Conservation (phyloP, 2,329 filamentous ascomycete genomes). For the Epichloe elymi region DNA sequence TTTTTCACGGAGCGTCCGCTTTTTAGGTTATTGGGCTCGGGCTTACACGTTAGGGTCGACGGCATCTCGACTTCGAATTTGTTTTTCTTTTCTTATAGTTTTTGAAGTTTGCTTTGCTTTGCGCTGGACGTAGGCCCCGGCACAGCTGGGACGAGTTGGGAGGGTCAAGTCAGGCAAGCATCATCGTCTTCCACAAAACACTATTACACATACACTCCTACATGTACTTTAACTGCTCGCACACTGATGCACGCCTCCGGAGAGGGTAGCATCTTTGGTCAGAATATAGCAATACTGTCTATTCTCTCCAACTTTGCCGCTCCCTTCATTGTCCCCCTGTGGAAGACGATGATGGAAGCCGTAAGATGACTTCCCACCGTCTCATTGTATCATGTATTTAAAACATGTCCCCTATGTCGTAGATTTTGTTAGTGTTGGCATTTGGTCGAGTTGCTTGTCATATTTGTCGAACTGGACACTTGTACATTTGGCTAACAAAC, state of each 20-base stretch:
- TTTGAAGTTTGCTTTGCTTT: slow-evolving; percentile 5
- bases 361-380: slow-evolving; percentile 32
- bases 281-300: slow-evolving; percentile 29
- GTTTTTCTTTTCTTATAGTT: slow-evolving; percentile 6
- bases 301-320: slow-evolving; percentile 23
- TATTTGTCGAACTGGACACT: slow-evolving; percentile 14
- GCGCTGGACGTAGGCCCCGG: slow-evolving; percentile 1
- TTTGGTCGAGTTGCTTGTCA: slow-evolving; percentile 16
- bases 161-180: slow-evolving; percentile 45
- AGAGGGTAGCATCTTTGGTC: slow-evolving; percentile 23
- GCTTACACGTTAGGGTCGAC: slow-evolving; percentile 9
- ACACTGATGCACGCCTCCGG: slow-evolving; percentile 16
- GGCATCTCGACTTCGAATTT: slow-evolving; percentile 4
- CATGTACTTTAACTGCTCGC: slow-evolving; percentile 52
- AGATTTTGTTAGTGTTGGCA: slow-evolving; percentile 4
- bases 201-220: slow-evolving; percentile 14
- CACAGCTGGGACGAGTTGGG: slow-evolving; percentile 6
- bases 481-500: slow-evolving; percentile 26
- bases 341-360: slow-evolving; percentile 52
- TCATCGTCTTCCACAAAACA: slow-evolving; percentile 52
- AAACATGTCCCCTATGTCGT: slow-evolving; percentile 4
- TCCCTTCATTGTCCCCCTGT: slow-evolving; percentile 25
- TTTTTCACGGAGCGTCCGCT: slow-evolving; percentile 19
- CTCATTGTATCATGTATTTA: slow-evolving; percentile 7
- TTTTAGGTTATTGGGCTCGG: slow-evolving; percentile 10